Base-by-base conservation (phyloP, 2,329 filamentous ascomycete species). In the Nemania bipapillata region DNA sequence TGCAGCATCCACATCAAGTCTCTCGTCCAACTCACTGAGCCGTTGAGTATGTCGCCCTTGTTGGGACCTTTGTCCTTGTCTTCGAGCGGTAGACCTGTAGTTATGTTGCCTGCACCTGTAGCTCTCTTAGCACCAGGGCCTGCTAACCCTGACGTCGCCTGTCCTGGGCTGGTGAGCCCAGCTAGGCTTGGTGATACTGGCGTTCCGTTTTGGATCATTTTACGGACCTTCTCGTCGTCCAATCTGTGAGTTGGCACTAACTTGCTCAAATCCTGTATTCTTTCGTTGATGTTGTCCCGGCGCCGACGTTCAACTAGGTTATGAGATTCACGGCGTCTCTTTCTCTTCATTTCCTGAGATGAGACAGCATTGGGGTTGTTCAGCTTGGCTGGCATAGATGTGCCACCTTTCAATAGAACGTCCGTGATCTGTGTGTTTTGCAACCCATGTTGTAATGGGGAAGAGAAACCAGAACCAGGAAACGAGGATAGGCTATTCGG, bases 11-110 rank as follows among this genome's bases (percentile, higher is more conserved):
- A 98, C 93, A 98, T 97, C 60, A 99, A 86, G 82, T 99, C 96
- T 71, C 95, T 90, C 69, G 93, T 97, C 96, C 96, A 99, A 81
- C 93, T 94, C 62, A 98, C 96, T 37, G 95, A 92, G 32, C 96
- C 95, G 77, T 98, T 98, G 75, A 99, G 90, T 68, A 99, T 98
- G 76, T 99, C 96, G 56, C 96, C 96, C 83, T 99, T 99, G 85
- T 98, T 98, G 5, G 96, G 96, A 0, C 96, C 96, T 79, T 98
- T 98, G 82, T 99, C 96, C 80, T 98, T 98, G 74, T 98, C 96
- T 76, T 99, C 96, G 40, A 97, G 87, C 0, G 96, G 95, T 32
- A 98, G 86, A 15, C 94, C 94, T 72, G 95, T 95, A 5, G 94
- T 97, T 76, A 97, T 97, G 78, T 92, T 96, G 42, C 92, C 92